A percentile compares a stretch with the other conserved stretches of the same genome.
phyloP scores from a whole-genome alignment of 225 moss, liverwort and hornwort genomes.

The Climacium dendroides region DNA sequence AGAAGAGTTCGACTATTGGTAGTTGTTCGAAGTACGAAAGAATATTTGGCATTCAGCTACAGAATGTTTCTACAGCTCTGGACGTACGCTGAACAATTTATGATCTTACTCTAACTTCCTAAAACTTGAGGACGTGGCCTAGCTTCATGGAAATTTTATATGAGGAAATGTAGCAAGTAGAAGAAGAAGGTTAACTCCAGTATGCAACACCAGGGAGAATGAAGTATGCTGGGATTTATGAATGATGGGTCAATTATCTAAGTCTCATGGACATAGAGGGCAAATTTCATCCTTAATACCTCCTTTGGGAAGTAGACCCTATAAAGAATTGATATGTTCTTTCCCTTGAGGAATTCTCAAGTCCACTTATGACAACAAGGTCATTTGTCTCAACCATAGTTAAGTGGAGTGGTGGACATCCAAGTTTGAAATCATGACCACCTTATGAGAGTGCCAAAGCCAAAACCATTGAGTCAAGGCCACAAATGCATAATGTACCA shows the following conservation, averaged over 20 bases:
- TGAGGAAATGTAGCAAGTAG: background rate
- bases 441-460: background rate
- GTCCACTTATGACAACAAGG: rapidly evolving
- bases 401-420: rapidly evolving
- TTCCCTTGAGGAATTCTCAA: rapidly evolving
- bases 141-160: background rate
- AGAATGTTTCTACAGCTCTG: background rate
- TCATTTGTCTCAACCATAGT: background rate
- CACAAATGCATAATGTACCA: background rate
- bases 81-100: background rate
- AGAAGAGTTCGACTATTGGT: background rate
- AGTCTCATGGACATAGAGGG: background rate
- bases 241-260: background rate
- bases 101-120: background rate
- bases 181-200: background rate
- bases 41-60: background rate
- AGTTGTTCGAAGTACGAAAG: background rate
- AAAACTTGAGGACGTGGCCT: background rate
- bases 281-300: background rate
- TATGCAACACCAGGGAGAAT: background rate
- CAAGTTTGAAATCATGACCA: background rate
- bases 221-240: background rate
- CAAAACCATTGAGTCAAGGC: background rate
- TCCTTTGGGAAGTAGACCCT: background rate
- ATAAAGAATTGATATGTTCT: rapidly evolving